phyloP scores from a whole-genome alignment of 345 rosid genomes.

The Barbarea vulgaris region DNA sequence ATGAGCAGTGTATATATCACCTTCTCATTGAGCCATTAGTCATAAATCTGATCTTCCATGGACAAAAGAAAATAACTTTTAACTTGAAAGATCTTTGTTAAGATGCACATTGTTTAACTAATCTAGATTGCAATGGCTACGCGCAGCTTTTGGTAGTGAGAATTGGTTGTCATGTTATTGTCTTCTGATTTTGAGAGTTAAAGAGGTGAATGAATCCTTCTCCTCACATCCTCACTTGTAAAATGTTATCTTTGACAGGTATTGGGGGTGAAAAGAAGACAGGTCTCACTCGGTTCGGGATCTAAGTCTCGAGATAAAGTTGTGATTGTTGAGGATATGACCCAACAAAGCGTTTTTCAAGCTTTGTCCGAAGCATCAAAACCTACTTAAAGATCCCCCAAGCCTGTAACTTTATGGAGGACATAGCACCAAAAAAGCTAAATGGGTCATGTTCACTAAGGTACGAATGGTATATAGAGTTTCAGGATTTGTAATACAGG shows the following conservation, averaged over 20 bases:
- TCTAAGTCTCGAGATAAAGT: constrained; percentile 92
- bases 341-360: constrained; percentile 55
- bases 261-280: constrained; percentile 82
- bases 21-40: constrained; percentile 10
- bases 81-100: background rate
- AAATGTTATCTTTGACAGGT: constrained; percentile 50
- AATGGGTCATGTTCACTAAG: background rate
- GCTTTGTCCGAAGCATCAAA: constrained; percentile 61
- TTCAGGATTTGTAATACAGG: background rate
- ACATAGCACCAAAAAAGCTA: background rate
- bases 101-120: background rate
- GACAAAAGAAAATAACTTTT: background rate
- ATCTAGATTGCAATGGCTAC: background rate
- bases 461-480: background rate
- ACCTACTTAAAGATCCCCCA: constrained; percentile 24
- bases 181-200: background rate
- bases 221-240: background rate
- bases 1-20: constrained; percentile 4
- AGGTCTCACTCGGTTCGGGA: constrained; percentile 76
- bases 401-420: constrained; percentile 13
- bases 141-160: background rate
- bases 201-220: background rate
- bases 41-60: background rate
- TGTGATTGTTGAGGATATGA: constrained; percentile 76
- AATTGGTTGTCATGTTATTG: background rate